A percentile compares a stretch with the other conserved stretches of the same genome.
Evolutionary conservation across 2,329 filamentous ascomycete species (phyloP).

Genomic region (Phyllosticta citrichinensis): DNA sequence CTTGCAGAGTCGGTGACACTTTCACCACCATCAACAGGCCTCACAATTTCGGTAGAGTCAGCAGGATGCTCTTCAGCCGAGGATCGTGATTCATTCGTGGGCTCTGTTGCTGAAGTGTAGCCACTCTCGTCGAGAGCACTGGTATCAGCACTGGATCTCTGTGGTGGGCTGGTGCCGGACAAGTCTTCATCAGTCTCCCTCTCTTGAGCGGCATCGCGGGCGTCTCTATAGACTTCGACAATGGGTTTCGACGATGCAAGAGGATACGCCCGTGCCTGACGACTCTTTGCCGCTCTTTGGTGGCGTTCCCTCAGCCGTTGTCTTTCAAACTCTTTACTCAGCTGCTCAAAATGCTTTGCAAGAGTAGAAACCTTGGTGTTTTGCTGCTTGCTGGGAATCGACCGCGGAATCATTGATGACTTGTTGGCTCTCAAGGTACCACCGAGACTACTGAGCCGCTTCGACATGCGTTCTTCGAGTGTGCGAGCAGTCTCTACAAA

Average conservation of each 20-base stretch:
- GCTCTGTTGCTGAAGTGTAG: conserved; percentile 23
- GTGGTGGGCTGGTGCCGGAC: conserved; percentile 21
- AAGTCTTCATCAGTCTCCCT: conserved; percentile 57
- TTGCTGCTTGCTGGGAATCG: conserved; percentile 60
- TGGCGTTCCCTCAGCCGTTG: conserved; percentile 80
- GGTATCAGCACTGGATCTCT: conserved; percentile 25
- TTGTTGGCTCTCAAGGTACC: conserved; percentile 52
- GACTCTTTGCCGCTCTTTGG: conserved; percentile 67
- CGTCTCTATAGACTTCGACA: conserved; percentile 90
- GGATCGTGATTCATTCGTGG: conserved; percentile 24
- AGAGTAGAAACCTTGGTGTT: conserved; percentile 79
- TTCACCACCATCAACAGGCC: conserved; percentile 13
- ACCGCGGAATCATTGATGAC: conserved; percentile 75
- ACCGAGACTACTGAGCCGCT: conserved; percentile 52
- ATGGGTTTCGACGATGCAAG: conserved; percentile 89
- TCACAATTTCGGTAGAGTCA: conserved; percentile 3
- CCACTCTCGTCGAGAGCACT: conserved; percentile 27
- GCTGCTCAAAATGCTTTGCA: conserved; percentile 89
- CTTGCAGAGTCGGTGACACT: conserved; percentile 19
- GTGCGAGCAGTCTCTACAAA: conserved; percentile 28
- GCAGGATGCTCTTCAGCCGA: conserved; percentile 23
- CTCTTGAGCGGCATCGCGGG: conserved; percentile 85
- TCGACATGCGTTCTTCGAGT: conserved; percentile 66
- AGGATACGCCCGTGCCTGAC: conserved; percentile 71
- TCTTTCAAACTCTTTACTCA: conserved; percentile 93